A percentile compares a stretch with the other conserved stretches of the same genome.
These are phyloP conservation scores for Scopulariopsis brevicaulis DNA, from an alignment of 2,329 filamentous ascomycete genomes.

Conservation along the genomic window DNA sequence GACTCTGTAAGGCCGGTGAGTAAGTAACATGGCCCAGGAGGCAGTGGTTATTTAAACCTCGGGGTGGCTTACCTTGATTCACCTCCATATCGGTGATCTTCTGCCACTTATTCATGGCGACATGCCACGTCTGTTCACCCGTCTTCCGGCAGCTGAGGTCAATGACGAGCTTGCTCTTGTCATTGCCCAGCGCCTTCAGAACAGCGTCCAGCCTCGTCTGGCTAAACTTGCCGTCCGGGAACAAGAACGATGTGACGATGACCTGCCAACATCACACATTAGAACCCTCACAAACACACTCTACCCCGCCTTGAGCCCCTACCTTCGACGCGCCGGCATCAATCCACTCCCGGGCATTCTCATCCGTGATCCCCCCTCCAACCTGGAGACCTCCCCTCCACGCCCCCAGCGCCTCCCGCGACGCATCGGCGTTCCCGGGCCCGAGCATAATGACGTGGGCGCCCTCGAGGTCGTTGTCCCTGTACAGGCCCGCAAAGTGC, in stretches of 20 bases:
- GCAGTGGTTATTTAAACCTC: neutral
- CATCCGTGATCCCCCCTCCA: slow-evolving; percentile 83
- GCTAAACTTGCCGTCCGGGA: slow-evolving; percentile 74
- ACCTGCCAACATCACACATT: slow-evolving; percentile 46
- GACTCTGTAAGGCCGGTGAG: slow-evolving; percentile 45
- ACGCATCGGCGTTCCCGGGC: slow-evolving; percentile 72
- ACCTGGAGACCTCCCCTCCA: slow-evolving; percentile 81
- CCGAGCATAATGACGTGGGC: slow-evolving; percentile 97
- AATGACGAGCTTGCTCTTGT: slow-evolving; percentile 77
- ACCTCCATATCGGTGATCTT: slow-evolving; percentile 95
- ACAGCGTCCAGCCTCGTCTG: slow-evolving; percentile 65
- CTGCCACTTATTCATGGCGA: slow-evolving; percentile 99
- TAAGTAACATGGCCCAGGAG: neutral
- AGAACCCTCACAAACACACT: neutral
- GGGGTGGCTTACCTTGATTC: slow-evolving; percentile 54
- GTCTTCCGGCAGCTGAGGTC: slow-evolving; percentile 83
- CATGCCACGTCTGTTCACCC: slow-evolving; percentile 67
- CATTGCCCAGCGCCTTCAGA: slow-evolving; percentile 58
- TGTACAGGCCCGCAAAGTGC: slow-evolving; percentile 76
- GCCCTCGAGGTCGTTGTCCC: slow-evolving; percentile 59
- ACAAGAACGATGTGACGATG: slow-evolving; percentile 93
- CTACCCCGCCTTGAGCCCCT: slow-evolving; percentile 8
- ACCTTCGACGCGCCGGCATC: slow-evolving; percentile 84
- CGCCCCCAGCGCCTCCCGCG: slow-evolving; percentile 60
- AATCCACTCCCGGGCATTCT: slow-evolving; percentile 80